Base-by-base conservation (phyloP, 192 early-diverging fungal species). In the Coemansia reversa region DNA sequence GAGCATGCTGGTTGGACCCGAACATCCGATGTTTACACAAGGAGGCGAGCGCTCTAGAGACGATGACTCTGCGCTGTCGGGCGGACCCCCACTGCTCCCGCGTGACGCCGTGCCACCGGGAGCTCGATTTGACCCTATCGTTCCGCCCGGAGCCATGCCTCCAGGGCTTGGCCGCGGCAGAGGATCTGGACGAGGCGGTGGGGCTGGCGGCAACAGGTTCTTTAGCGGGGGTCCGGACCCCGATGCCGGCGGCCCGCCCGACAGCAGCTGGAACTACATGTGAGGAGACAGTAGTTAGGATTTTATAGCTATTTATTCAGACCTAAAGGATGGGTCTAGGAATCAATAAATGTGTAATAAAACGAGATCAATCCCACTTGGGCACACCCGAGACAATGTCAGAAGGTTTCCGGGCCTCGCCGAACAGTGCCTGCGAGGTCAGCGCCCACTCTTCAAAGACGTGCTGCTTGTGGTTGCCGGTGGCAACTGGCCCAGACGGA, bases 381-480 rank as follows among this genome's bases (percentile, higher is more conserved):
- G 91, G 91, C 51, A 89, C 87, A 51, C 91, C 91, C 42, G 73
- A 74, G 29, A 86, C 86, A 70, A 91, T 81, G 68, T 88, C 82
- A 33, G 83, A 70, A 48, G 90, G 88, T 67, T 86, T 87, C 58
- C 82, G 83, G 53, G 83, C 78, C 65, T 88, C 79, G 56, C 90
- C 90, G 35, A 88, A 84, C 55, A 93, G 79, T 5, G 92, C 92
- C 60, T 89, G 79, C 35, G 86, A 83, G 25, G 90, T 73, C 58
- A 93, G 65, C 33, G 82, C 80, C 74, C 90, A 89, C 76, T 92
- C 90, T 75, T 93, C 91, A 63, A 87, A 84, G 82, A 91, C 84
- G 70, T 96, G 94, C 63, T 91, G 89, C 90, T 94, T 95, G 88
- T 98, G 95, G 80, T 92, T 88, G 62, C 96, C 96, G 20, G 96